Evolutionary conservation across 139 green algal species (phyloP), one percentile per base, ranked within the genome.

Genomic region (Ettlia oleoabundans): DNA sequence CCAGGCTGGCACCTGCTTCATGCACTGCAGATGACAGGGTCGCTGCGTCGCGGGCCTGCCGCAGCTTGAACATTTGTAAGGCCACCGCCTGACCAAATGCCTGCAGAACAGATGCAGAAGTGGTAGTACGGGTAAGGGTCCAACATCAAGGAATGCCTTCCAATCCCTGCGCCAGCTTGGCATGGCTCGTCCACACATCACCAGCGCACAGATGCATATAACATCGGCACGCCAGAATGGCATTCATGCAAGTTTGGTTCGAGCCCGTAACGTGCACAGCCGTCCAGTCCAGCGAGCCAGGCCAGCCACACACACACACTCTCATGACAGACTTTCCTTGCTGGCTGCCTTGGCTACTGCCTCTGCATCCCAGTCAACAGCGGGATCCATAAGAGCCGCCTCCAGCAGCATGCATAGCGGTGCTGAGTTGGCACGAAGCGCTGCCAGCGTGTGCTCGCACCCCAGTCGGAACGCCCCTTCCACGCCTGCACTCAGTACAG

Each of bases 331-430:
- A n/a, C n/a, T n/a, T n/a, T 37, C n/a, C 69, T 42, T 53, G 73
- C 53, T 80, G 53, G 22, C 62, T 55, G 70, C 77, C 81, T 85
- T 89, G 55, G 61, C 75, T 18, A 33, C 47, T 5, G 61, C 75
- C 18, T 85, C 53, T 13, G 51, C 38, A 26, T 79, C 74, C 95
- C 95, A 98, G 62, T 94, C 88, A 35, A 96, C 84, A 0, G 87
- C 68, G 3, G 94, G 88, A 76, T 98, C 94, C 7, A 63, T 51
- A 47, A 97, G 70, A 21, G 94, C 86, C 24, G 88, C 84, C 10
- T 90, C 86, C 69, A 97, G 86, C 80, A 98, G 84, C 30, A 26
- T 37, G 3, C 3, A 43, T 69, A 91, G 43, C 35, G 65, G 52
- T 30, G 51, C 74, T 19, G 55, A 26, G 35, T 79, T 74, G 38